Evolutionary conservation across 306 rosid genomes (phyloP).

Genomic region (Castanea mollissima): DNA sequence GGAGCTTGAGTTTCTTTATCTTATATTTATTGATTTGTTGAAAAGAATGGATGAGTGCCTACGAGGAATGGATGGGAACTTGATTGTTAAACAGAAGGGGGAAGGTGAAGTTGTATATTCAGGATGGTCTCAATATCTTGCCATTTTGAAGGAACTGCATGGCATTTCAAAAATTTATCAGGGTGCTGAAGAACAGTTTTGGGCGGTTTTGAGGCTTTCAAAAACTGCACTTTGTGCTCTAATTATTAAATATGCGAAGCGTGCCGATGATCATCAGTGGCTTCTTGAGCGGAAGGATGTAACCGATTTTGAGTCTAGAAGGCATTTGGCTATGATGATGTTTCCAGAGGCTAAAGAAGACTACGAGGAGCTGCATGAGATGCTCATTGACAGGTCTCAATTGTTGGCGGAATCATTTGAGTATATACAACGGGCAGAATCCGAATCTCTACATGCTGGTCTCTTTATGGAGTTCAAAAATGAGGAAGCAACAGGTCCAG

Average conservation of each 20-base stretch:
- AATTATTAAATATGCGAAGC: constrained; percentile 39
- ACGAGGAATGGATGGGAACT: constrained; percentile 34
- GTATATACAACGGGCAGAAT: constrained; percentile 51
- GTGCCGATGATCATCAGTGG: constrained; percentile 56
- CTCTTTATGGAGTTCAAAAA: constrained; percentile 70
- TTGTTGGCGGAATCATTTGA: constrained; percentile 67
- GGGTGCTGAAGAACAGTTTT: constrained; percentile 48
- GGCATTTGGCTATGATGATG: constrained; percentile 70
- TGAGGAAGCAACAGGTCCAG: constrained; percentile 90
- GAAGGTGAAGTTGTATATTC: constrained; percentile 36
- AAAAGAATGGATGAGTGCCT: constrained; percentile 54
- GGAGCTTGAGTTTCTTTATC: constrained; percentile 45
- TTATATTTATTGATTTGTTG: constrained; percentile 36
- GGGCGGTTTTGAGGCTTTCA: constrained; percentile 42
- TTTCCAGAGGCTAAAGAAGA: constrained; percentile 64
- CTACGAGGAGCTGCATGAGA: constrained; percentile 67
- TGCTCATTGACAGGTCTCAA: constrained; percentile 77
- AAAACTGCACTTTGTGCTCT: constrained; percentile 42
- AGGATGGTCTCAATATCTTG: constrained; percentile 57
- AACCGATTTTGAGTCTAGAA: constrained; percentile 60
- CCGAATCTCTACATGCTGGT: constrained; percentile 49
- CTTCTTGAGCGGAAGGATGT: constrained; percentile 52
- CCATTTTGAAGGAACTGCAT: constrained; percentile 56
- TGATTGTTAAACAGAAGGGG: constrained; percentile 32
- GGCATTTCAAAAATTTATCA: constrained; percentile 46